These are phyloP conservation scores for Cryphonectria parasitica DNA, from an alignment of 2,329 filamentous ascomycete species.

Conservation along the genomic window DNA sequence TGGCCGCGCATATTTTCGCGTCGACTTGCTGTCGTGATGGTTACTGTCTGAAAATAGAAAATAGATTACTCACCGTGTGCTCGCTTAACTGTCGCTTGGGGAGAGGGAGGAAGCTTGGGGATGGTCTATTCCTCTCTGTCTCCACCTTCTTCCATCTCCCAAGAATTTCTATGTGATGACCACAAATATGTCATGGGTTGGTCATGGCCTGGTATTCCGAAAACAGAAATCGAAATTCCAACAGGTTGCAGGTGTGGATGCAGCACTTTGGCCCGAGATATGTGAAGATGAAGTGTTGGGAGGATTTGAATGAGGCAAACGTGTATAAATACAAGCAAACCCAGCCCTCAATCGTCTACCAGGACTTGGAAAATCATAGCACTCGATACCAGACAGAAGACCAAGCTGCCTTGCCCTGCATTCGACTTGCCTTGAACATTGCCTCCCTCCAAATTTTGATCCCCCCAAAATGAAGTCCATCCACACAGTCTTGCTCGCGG, in stretches of 20 bases:
- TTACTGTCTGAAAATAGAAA: neutral
- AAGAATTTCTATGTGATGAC: neutral
- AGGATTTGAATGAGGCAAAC: neutral
- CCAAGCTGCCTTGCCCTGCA: neutral
- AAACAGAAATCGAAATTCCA: constrained; percentile 1
- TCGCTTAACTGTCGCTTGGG: neutral
- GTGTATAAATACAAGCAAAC: neutral
- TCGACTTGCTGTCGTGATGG: neutral
- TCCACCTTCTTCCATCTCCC: neutral
- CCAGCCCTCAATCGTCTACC: neutral
- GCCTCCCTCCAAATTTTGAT: neutral
- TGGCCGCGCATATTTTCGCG: neutral
- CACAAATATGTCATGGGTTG: constrained; percentile 1
- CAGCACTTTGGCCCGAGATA: neutral
- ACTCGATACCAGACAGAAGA: neutral
- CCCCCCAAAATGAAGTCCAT: constrained; percentile 10
- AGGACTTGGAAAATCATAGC: neutral
- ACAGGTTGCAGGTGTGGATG: neutral
- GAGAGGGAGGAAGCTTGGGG: too few species aligned
- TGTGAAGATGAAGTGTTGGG: neutral
- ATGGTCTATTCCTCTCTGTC: too few species aligned
- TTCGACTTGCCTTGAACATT: neutral
- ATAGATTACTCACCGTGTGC: neutral
- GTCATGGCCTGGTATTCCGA: constrained; percentile 14
- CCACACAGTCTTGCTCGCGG: constrained; percentile 1